Evolutionary conservation across 2,329 filamentous ascomycete genomes (phyloP).

Genomic region (Sarocladium strictum): DNA sequence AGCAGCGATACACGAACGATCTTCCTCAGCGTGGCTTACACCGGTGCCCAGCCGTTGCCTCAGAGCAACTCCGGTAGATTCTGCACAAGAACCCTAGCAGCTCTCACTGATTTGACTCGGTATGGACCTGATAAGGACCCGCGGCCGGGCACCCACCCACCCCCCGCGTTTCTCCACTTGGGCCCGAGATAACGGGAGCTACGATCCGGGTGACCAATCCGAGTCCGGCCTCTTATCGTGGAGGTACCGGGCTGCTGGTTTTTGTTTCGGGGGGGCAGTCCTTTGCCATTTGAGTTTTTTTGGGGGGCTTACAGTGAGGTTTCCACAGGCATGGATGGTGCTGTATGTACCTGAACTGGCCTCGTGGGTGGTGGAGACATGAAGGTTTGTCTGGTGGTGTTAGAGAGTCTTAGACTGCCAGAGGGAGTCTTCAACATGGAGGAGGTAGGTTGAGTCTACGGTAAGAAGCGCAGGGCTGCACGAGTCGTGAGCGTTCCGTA

Average conservation of each 20-base stretch:
- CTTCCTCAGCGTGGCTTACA: too few species aligned
- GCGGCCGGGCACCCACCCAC: not conserved
- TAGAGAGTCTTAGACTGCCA: too few species aligned
- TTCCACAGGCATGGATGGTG: too few species aligned
- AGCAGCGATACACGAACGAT: too few species aligned
- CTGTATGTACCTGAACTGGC: too few species aligned
- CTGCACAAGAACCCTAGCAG: not conserved
- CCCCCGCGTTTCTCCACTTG: slow-evolving; percentile 1
- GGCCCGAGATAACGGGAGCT: not conserved
- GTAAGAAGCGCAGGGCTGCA: not conserved
- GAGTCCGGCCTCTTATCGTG: not conserved
- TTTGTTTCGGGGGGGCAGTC: not conserved
- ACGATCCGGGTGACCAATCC: not conserved
- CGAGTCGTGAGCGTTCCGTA: not conserved
- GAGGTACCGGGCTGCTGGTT: not conserved
- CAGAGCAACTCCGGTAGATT: too few species aligned
- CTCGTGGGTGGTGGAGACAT: too few species aligned
- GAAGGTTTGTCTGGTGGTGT: too few species aligned
- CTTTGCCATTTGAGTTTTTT: too few species aligned
- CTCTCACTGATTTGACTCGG: not conserved
- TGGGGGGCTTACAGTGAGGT: not conserved
- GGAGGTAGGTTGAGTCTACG: too few species aligned
- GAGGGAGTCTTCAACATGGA: too few species aligned
- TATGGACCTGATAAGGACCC: not conserved
- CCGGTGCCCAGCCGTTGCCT: too few species aligned